Percentiles rank a stretch among this genome's conserved stretches.
Evolutionary conservation across 768 basidiomycete species (phyloP).

Genomic region (Naganishia kalamii): DNA sequence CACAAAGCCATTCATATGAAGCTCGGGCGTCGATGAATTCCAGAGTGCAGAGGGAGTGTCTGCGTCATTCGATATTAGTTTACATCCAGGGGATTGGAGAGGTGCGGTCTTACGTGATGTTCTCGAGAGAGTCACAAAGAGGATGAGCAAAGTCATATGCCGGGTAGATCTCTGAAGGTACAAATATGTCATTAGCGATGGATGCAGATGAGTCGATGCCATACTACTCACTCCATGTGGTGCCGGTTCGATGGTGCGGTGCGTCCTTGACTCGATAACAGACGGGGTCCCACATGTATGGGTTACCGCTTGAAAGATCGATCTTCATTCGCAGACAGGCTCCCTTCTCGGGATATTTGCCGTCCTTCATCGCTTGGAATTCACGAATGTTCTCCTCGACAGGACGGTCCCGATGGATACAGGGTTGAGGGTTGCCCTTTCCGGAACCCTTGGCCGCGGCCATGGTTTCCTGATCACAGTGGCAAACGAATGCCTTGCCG

Average conservation of each 20-base stretch:
- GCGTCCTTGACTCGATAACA: slow-evolving; percentile 88
- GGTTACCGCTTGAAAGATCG: slow-evolving; percentile 83
- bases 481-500: slow-evolving; percentile 90
- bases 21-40: slow-evolving; percentile 94
- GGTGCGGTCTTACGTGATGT: slow-evolving; percentile 74
- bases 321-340: slow-evolving; percentile 96
- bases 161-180: slow-evolving; percentile 64
- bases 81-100: not conserved
- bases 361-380: slow-evolving; percentile 87
- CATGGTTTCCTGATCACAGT: slow-evolving; percentile 61
- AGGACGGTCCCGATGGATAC: slow-evolving; percentile 77
- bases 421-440: slow-evolving; percentile 70
- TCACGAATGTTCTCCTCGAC: slow-evolving; percentile 78
- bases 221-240: slow-evolving; percentile 65
- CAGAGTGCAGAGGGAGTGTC: slow-evolving; percentile 91
- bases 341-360: slow-evolving; percentile 82
- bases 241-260: slow-evolving; percentile 84
- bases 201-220: not conserved
- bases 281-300: slow-evolving; percentile 99
- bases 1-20: slow-evolving; percentile 98
- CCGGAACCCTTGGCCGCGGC: slow-evolving; percentile 55
- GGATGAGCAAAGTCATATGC: slow-evolving; percentile 99
- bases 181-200: not conserved
- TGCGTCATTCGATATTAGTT: slow-evolving; percentile 40
- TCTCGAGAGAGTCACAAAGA: slow-evolving; percentile 94